Conservation (phyloP, 129 eudicot genomes). For the Centrapalus pauciflorus region DNA sequence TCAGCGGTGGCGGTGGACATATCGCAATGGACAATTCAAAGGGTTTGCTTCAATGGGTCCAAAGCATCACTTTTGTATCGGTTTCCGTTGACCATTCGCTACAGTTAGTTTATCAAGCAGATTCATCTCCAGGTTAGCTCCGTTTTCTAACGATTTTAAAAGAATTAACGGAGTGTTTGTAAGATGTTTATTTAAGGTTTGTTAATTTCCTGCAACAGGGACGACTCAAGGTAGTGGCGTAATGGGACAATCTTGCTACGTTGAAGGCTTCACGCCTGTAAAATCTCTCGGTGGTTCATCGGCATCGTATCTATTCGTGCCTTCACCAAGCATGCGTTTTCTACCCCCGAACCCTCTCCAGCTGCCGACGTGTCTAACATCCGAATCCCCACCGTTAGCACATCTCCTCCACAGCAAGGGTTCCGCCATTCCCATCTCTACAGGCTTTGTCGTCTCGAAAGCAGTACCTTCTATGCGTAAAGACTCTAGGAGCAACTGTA, state of each 20-base stretch:
- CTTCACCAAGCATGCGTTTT: slow-evolving; percentile 90
- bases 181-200: slow-evolving; percentile 6
- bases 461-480: slow-evolving; percentile 84
- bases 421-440: slow-evolving; percentile 76
- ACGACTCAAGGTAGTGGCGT: slow-evolving; percentile 72
- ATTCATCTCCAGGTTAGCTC: slow-evolving; percentile 69
- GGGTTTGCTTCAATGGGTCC: slow-evolving; percentile 96
- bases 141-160: not conserved
- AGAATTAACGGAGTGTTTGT: not conserved
- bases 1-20: slow-evolving; percentile 44
- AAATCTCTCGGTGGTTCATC: slow-evolving; percentile 86
- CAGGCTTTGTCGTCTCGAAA: slow-evolving; percentile 86
- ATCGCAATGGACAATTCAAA: slow-evolving; percentile 61
- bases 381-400: slow-evolving; percentile 95
- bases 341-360: slow-evolving; percentile 84
- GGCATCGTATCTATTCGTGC: slow-evolving; percentile 72
- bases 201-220: slow-evolving; percentile 39
- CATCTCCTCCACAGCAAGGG: slow-evolving; percentile 99
- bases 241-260: slow-evolving; percentile 51
- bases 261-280: slow-evolving; percentile 91
- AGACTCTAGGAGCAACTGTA: slow-evolving; percentile 45
- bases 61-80: slow-evolving; percentile 89
- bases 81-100: slow-evolving; percentile 80
- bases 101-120: slow-evolving; percentile 78
- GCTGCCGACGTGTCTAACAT: slow-evolving; percentile 93